Evolutionary conservation across 306 rosid species (phyloP).

Genomic region (Prunus salicina): DNA sequence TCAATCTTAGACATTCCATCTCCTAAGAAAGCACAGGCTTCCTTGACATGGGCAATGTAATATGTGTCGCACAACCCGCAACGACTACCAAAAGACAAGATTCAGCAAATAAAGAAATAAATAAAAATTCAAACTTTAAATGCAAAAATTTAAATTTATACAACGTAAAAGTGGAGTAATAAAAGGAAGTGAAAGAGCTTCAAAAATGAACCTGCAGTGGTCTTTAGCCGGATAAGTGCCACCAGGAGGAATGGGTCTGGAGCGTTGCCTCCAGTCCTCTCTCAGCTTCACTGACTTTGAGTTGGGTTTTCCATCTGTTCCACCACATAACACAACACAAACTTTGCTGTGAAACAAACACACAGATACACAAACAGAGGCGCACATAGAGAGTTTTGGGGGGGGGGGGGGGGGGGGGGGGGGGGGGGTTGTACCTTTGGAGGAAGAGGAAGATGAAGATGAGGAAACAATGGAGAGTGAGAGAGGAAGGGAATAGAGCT

Average conservation of each 20-base stretch:
- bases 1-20: constrained; percentile 96
- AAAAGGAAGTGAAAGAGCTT: constrained; percentile 1
- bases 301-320: constrained; percentile 41
- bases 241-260: constrained; percentile 87
- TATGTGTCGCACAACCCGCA: constrained; percentile 97
- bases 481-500: constrained; percentile 43
- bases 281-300: constrained; percentile 50
- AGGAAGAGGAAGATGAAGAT: constrained; percentile 51
- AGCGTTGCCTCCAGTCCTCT: constrained; percentile 83
- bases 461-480: constrained; percentile 41
- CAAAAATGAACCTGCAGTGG: constrained; percentile 66
- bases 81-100: constrained; percentile 40
- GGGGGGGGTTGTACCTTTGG: too few species aligned
- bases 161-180: background rate
- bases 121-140: background rate
- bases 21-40: constrained; percentile 96
- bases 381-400: background rate
- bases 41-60: constrained; percentile 93
- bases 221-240: constrained; percentile 95
- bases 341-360: background rate
- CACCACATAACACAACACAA: background rate
- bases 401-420: too few species aligned
- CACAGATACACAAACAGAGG: background rate
- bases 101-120: background rate
- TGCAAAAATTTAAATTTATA: background rate